Base-by-base conservation (phyloP, 1,284 basidiomycete genomes). In the Moesziomyces sp. region DNA sequence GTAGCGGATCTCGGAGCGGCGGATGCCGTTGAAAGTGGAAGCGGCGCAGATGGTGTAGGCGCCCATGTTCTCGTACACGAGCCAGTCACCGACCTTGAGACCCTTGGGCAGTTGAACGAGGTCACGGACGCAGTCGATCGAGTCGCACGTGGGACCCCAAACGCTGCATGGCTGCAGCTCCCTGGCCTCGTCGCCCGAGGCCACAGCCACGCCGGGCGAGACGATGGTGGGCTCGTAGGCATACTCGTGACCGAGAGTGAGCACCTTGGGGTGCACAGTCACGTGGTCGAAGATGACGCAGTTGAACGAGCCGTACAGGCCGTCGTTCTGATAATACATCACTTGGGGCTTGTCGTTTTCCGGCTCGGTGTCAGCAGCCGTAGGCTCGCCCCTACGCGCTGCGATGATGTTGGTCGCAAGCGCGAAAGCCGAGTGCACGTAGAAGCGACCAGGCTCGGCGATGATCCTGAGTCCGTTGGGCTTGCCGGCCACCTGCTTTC, bases 381-480 rank as follows among this genome's bases (percentile, higher is more conserved):
- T 46, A 3, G 53, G 47, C 68, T 77, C 65, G 72, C 78, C 69
- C 24, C 76, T 59, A 14, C 84, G 75, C 48, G 94, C 89, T 1
- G 96, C 97, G 79, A 99, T 97, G 77, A 99, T 90, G 85, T 95
- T 94, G 47, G 92, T 90, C 28, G 95, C 96, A 18, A 99, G 88
- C 74, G 91, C 92, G 87, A 98, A 99, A 28, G 97, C 96, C 11
- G 66, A 89, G 90, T 58, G 93, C 89, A 99, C 97, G 81, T 93
- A 96, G 87, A 94, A 97, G 69, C 97, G 87, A 46, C 97, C 97
- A 5, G 97, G 97, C 86, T 99, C 97, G 21, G 94, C 96, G 66
- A 99, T 96, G 79, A 99, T 89, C 83, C 90, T 89, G 68, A 99
- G 86, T 4, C 88, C 88, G 47, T 92, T 89, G 30, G 80, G 83